Base-by-base conservation (phyloP, 352 stramenopile genomes). In the Phytophthora ohioensis region DNA sequence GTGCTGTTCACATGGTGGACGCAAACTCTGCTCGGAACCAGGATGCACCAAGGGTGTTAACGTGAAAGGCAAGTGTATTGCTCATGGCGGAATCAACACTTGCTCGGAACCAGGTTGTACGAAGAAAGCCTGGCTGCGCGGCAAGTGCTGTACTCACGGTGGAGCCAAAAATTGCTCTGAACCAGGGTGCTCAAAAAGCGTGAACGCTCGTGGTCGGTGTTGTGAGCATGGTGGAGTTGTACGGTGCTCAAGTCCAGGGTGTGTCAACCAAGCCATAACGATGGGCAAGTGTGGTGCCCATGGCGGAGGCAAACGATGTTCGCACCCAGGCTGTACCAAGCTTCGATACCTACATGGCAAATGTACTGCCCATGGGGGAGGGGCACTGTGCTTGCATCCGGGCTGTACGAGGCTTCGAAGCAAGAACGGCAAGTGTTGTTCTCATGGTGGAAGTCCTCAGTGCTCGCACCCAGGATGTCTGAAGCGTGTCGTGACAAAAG, bases 361-460 rank as follows among this genome's bases (percentile, higher is more conserved):
- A 31, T 49, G 43, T 12, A 49, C 43, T 49, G 43, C 43, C 8
- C 43, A 49, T 31, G 41, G 41, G 27, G 41, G 41, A 21, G 41
- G 41, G n/a, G 41, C 17, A 13, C 43, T 17, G 31, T 49, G 43
- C 43, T 32, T 17, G 43, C 43, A 49, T 32, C n/a, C n/a, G 4
- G 17, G 43, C 4, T 49, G 43, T 49, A 34, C 15, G n/a, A 49
- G 43, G 13, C 43, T 49, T 49, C 43, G 31, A 17, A 49, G 27
- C 43, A 49, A 49, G 43, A 49, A 49, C 7, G 43, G 43, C n/a
- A 49, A 49, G 15, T 49, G 43, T 49, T 49, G 43, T 12, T 32
- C 43, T 1, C 43, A 49, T 49, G 43, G 43, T 32, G 43, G 43
- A 17, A 49, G n/a, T 49, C 43, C 43, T 49, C 43, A 49, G 17